Percentiles rank a stretch among this genome's conserved stretches.
Evolutionary conservation across 306 rosid genomes (phyloP).

Genomic region (Cucurbita ficifolia): DNA sequence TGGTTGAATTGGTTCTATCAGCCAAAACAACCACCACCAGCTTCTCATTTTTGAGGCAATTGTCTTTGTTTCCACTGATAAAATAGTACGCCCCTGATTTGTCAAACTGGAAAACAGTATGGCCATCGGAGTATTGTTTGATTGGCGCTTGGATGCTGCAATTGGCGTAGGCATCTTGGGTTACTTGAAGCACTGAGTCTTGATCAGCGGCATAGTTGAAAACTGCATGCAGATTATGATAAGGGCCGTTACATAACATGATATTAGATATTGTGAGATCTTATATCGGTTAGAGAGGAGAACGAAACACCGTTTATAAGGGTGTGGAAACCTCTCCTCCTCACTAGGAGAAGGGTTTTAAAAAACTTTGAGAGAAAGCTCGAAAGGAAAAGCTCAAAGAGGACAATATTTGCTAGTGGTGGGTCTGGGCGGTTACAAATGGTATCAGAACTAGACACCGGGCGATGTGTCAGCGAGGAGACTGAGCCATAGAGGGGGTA

Average conservation of each 20-base stretch:
- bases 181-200: slow-evolving; percentile 68
- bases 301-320: too few relatives aligned
- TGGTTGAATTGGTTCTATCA: slow-evolving; percentile 32
- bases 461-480: too few relatives aligned
- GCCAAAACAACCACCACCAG: slow-evolving; percentile 49
- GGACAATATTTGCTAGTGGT: too few relatives aligned
- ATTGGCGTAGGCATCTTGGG: slow-evolving; percentile 40
- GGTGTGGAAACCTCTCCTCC: too few relatives aligned
- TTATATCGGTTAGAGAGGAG: too few relatives aligned
- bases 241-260: slow-evolving; percentile 33
- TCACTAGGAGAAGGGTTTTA: too few relatives aligned
- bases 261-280: not conserved
- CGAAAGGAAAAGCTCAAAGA: too few relatives aligned
- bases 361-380: too few relatives aligned
- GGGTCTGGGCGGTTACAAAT: too few relatives aligned
- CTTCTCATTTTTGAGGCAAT: slow-evolving; percentile 69
- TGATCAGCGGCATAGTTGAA: slow-evolving; percentile 55
- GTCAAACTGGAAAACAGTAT: slow-evolving; percentile 33
- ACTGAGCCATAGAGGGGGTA: too few relatives aligned
- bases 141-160: slow-evolving; percentile 42
- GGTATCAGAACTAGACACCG: too few relatives aligned
- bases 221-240: slow-evolving; percentile 35
- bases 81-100: slow-evolving; percentile 58
- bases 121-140: slow-evolving; percentile 51
- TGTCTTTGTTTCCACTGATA: slow-evolving; percentile 66